These are phyloP conservation scores for Talaromyces atroroseus DNA, from an alignment of 2,329 filamentous ascomycete genomes.

Conservation along the genomic window DNA sequence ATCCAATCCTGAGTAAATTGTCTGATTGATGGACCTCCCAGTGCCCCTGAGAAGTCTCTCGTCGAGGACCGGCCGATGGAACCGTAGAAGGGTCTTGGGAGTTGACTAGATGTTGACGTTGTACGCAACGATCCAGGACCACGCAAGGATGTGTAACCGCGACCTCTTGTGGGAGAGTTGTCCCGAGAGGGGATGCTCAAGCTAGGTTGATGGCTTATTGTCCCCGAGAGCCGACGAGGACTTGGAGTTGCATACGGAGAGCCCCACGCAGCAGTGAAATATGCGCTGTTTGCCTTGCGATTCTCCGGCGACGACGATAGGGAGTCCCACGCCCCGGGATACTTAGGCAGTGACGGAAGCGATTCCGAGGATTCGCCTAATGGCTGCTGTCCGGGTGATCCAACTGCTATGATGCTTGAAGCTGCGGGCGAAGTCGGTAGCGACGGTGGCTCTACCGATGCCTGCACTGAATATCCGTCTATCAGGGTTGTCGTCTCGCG, in stretches of 20 bases:
- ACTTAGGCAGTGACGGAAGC: conserved; percentile 29
- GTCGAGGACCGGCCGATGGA: conserved; percentile 23
- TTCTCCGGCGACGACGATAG: conserved; percentile 34
- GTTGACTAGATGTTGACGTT: conserved; percentile 21
- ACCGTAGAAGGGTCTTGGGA: conserved; percentile 20
- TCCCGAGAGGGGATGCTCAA: conserved; percentile 27
- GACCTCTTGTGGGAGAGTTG: conserved; percentile 30
- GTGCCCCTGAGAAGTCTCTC: conserved; percentile 20
- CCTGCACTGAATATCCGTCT: conserved; percentile 28
- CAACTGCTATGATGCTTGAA: conserved; percentile 31
- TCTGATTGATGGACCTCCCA: conserved; percentile 33
- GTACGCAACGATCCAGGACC: conserved; percentile 25
- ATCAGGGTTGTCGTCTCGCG: conserved; percentile 22
- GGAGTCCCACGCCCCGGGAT: conserved; percentile 30
- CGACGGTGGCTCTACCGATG: conserved; percentile 23
- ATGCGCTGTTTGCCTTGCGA: conserved; percentile 44
- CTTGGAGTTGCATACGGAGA: conserved; percentile 74
- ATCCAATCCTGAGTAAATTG: conserved; percentile 82
- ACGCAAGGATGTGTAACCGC: conserved; percentile 15
- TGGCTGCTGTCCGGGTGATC: conserved; percentile 27
- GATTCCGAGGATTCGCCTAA: conserved; percentile 23
- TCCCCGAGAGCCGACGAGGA: conserved; percentile 36
- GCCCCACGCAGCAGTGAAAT: conserved; percentile 80
- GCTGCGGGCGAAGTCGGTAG: conserved; percentile 32
- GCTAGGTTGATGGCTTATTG: conserved; percentile 44